phyloP scores from a whole-genome alignment of 495 filamentous ascomycete genomes.

The Hyphodiscus hymeniophilus region DNA sequence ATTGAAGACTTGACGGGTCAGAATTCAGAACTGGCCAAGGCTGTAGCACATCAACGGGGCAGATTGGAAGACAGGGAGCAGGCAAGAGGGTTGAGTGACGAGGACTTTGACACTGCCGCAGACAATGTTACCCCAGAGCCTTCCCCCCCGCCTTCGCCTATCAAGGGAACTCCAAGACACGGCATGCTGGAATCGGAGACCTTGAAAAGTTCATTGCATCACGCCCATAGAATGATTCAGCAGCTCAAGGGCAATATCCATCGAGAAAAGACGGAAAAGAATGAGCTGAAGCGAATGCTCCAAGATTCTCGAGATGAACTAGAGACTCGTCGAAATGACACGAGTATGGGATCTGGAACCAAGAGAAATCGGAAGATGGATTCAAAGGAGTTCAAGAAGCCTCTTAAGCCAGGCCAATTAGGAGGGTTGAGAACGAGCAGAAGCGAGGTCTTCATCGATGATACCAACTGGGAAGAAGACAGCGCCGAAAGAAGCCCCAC shows the following conservation, averaged over 20 bases:
- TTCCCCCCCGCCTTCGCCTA: slow-evolving; percentile 82
- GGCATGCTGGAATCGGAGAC: slow-evolving; percentile 89
- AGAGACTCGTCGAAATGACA: slow-evolving; percentile 63
- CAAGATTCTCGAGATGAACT: slow-evolving; percentile 94
- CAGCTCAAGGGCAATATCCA: slow-evolving; percentile 89
- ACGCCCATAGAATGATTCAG: slow-evolving; percentile 94
- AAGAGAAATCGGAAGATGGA: slow-evolving; percentile 66
- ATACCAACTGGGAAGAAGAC: slow-evolving; percentile 91
- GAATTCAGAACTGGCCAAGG: slow-evolving; percentile 82
- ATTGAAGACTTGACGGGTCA: slow-evolving; percentile 78
- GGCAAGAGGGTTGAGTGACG: slow-evolving; percentile 45
- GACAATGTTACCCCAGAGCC: slow-evolving; percentile 76
- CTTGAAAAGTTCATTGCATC: slow-evolving; percentile 82
- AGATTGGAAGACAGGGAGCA: slow-evolving; percentile 56
- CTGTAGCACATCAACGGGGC: slow-evolving; percentile 61
- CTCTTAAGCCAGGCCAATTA: slow-evolving; percentile 60
- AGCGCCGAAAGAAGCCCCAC: slow-evolving; percentile 43
- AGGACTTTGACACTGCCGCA: slow-evolving; percentile 54
- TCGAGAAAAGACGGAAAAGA: slow-evolving; percentile 95
- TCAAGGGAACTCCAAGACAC: slow-evolving; percentile 85
- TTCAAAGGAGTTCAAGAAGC: slow-evolving; percentile 66
- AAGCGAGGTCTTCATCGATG: slow-evolving; percentile 67
- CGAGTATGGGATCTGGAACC: slow-evolving; percentile 34
- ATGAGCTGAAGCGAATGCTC: slow-evolving; percentile 89
- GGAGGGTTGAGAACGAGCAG: slow-evolving; percentile 67